Evolutionary conservation across 495 filamentous ascomycete species (phyloP).

Genomic region (Annulohypoxylon maeteangense): DNA sequence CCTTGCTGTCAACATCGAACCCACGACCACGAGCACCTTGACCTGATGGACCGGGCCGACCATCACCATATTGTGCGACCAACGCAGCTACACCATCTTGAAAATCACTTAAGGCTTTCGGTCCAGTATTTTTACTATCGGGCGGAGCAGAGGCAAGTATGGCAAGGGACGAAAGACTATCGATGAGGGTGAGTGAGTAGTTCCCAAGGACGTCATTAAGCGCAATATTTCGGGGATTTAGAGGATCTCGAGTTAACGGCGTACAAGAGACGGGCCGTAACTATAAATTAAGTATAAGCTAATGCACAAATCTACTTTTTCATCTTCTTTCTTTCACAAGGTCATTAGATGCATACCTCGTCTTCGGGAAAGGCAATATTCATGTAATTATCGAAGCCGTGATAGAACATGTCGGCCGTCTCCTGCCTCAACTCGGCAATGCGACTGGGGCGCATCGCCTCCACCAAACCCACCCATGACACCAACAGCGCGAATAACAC

Average conservation of each 20-base stretch:
- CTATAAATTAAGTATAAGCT: conserved; percentile 48
- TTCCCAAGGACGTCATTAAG: conserved; percentile 96
- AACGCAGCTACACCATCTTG: conserved; percentile 81
- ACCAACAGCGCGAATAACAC: conserved; percentile 41
- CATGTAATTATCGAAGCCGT: conserved; percentile 97
- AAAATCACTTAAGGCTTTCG: conserved; percentile 77
- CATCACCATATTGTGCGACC: conserved; percentile 89
- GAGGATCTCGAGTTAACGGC: conserved; percentile 82
- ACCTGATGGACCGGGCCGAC: conserved; percentile 72
- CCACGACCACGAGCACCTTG: conserved; percentile 79
- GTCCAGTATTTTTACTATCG: conserved; percentile 60
- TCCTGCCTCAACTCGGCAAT: conserved; percentile 69
- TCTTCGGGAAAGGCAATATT: conserved; percentile 94
- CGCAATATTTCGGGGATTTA: conserved; percentile 83
- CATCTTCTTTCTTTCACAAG: not conserved
- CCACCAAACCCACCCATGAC: conserved; percentile 49
- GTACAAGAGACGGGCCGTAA: conserved; percentile 86
- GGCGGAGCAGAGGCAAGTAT: conserved; percentile 79
- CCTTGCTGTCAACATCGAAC: conserved; percentile 96
- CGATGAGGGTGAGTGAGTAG: conserved; percentile 94
- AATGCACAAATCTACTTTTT: conserved; percentile 15
- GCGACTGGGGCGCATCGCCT: conserved; percentile 63
- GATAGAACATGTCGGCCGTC: conserved; percentile 93
- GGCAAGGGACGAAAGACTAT: conserved; percentile 92
- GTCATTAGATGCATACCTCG: conserved; percentile 65